Percentiles rank a stretch among this genome's conserved stretches.
These are phyloP conservation scores for Mytilinidion resinicola DNA, from an alignment of 495 filamentous ascomycete genomes.

Conservation along the genomic window DNA sequence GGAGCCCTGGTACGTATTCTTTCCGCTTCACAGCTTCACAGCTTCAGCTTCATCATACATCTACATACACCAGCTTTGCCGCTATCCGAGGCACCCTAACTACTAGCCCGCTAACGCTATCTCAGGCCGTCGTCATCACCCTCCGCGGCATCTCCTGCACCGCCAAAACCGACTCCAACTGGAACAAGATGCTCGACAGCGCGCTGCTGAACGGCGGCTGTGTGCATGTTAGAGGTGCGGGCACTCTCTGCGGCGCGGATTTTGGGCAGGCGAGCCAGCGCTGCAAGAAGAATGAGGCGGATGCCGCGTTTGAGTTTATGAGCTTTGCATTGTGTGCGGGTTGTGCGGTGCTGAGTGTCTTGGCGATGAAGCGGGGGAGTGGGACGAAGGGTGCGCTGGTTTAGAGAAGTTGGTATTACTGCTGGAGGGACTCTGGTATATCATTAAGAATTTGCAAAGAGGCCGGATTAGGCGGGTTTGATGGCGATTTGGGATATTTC, in stretches of 20 bases:
- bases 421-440: no score
- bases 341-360: not conserved
- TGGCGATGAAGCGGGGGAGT: not conserved
- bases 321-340: not conserved
- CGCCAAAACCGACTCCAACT: not conserved
- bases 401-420: not conserved
- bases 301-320: conserved; percentile 1
- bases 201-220: not conserved
- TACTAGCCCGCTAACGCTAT: no score
- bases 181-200: not conserved
- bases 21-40: not conserved
- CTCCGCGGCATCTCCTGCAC: not conserved
- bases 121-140: not conserved
- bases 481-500: no score
- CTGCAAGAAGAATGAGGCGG: not conserved
- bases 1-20: not conserved
- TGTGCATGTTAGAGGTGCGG: not conserved
- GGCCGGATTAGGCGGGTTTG: no score
- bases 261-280: not conserved
- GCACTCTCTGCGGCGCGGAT: not conserved
- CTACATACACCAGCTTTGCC: no score
- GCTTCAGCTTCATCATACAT: not conserved
- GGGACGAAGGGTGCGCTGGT: not conserved
- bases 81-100: no score
- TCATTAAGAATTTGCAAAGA: no score